These are phyloP conservation scores for Sporobolomyces phaffii DNA, from an alignment of 768 basidiomycete species.

Conservation along the genomic window DNA sequence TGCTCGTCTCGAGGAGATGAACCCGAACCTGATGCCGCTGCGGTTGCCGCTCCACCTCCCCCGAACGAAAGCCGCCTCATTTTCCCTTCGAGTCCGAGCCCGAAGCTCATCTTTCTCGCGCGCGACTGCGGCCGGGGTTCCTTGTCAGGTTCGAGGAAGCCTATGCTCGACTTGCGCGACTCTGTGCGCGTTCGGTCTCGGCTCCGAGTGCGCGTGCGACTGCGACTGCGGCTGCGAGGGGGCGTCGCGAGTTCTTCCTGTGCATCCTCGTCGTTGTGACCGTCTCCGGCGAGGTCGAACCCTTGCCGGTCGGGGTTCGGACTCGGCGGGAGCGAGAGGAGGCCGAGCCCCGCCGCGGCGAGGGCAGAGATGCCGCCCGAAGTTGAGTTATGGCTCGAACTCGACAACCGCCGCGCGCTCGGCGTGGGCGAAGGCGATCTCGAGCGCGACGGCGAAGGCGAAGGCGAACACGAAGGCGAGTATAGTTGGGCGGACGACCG, in stretches of 20 bases:
- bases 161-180: background rate
- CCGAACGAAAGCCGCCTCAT: conserved; percentile 4
- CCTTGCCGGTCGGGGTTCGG: background rate
- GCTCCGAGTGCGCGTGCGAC: no score
- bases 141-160: conserved; percentile 4
- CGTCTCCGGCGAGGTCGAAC: background rate
- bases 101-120: conserved; percentile 15
- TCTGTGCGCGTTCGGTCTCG: background rate
- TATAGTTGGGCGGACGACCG: background rate
- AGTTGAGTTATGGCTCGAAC: background rate
- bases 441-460: background rate
- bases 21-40: background rate
- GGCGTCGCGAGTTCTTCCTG: conserved; percentile 10
- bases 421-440: background rate
- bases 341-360: conserved; percentile 7
- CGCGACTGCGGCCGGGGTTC: background rate
- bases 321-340: conserved; percentile 6
- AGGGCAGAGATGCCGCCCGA: background rate
- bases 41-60: background rate
- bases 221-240: no score
- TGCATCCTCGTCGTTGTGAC: background rate
- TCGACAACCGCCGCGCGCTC: background rate
- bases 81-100: conserved; percentile 1
- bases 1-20: no score
- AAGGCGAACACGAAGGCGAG: background rate